phyloP scores from a whole-genome alignment of 768 basidiomycete genomes.

The Russula ochroleuca region DNA sequence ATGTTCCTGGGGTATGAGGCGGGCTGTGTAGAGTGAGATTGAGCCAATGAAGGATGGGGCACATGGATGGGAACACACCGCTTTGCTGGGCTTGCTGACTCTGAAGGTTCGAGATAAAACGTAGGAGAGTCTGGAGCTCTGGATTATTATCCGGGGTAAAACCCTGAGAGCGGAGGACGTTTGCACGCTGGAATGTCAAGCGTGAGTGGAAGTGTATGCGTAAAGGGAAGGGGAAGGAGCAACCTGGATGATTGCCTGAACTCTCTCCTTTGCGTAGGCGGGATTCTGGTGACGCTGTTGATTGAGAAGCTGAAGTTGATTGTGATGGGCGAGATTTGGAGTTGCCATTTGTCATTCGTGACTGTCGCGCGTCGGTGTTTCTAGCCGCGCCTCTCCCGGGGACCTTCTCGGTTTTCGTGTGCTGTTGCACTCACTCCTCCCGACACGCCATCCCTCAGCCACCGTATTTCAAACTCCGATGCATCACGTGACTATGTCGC shows the following conservation, averaged over 20 bases:
- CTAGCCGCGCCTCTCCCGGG: slow-evolving; percentile 28
- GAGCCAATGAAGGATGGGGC: background rate
- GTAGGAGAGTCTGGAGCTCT: slow-evolving; percentile 43
- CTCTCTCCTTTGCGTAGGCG: slow-evolving; percentile 27
- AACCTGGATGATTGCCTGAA: slow-evolving; percentile 33
- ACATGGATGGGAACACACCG: slow-evolving; percentile 8
- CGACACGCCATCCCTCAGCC: slow-evolving; percentile 14
- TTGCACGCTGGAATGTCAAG: slow-evolving; percentile 39
- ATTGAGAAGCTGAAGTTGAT: slow-evolving; percentile 26
- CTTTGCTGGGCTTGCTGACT: slow-evolving; percentile 38
- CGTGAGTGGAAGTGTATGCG: background rate
- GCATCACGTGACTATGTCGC: slow-evolving; percentile 11
- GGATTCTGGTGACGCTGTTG: slow-evolving; percentile 25
- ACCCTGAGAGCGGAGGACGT: slow-evolving; percentile 42
- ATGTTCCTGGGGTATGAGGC: slow-evolving; percentile 26
- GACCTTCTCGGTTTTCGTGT: slow-evolving; percentile 22
- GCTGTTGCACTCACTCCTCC: background rate
- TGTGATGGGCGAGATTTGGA: slow-evolving; percentile 30
- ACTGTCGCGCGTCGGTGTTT: slow-evolving; percentile 33
- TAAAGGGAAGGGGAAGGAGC: slow-evolving; percentile 5
- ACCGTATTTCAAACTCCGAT: slow-evolving; percentile 13
- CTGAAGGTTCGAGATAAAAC: slow-evolving; percentile 39
- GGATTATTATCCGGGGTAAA: slow-evolving; percentile 42
- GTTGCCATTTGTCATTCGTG: slow-evolving; percentile 31
- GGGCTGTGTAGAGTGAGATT: slow-evolving; percentile 7